Base-by-base conservation (phyloP, 208 protist species). In the Leishmania mexicana region DNA sequence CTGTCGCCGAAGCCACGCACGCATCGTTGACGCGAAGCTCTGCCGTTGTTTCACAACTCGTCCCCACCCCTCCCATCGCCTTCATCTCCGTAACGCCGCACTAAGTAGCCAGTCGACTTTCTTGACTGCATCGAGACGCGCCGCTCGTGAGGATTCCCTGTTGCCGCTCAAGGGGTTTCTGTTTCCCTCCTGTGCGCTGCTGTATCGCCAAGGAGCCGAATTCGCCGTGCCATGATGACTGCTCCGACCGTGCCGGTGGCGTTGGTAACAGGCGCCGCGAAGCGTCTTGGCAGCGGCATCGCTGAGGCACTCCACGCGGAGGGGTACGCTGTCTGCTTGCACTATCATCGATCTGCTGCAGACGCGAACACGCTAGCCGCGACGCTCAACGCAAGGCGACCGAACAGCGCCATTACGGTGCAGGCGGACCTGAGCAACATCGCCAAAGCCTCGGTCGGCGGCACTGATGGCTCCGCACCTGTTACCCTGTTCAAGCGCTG, bases 231-330 rank as follows among this genome's bases (percentile, higher is more conserved):
- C 13, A 31, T 38, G 3, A 78, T 40, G 75, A 2, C 38, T 7
- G 6, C 13, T 64, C 3, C 53, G 24, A 65, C 54, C 21, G 53
- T 58, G 75, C 89, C 81, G 10, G 93, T 91, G 35, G 91, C 90
- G 17, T 77, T 96, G 17, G 75, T 96, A 21, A 96, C 93, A 3
- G 93, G 91, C 35, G 85, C 81, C 8, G 82, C 88, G 19, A 87
- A 85, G 49, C 91, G 93, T 28, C 87, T 96, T 60, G 93, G 93
- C 28, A 74, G 79, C 0, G 83, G 77, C 21, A 94, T 96, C 38
- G 90, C 80, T 10, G 68, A 81, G 40, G 58, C 64, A 15, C 80
- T 95, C 11, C 91, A 95, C 79, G 47, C 53, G 1, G 83, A 92
- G 24, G 90, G 92, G 53, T 94, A 88, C 64, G 3, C 75, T 42